Base-by-base conservation (phyloP, 2,329 filamentous ascomycete species). In the Xylariaceae sp. region DNA sequence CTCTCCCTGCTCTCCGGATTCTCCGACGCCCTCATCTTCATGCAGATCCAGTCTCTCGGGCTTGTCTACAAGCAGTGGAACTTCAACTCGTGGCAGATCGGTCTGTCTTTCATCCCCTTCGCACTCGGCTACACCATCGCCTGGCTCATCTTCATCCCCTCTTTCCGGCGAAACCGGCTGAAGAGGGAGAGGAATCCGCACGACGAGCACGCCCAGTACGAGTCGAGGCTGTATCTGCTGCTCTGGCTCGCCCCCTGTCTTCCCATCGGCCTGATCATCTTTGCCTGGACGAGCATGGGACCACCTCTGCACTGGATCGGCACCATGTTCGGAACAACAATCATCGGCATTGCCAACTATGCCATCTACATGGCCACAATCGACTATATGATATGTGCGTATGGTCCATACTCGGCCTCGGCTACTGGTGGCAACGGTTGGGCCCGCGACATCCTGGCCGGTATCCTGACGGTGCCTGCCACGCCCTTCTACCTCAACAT, bases 381-480 rank as follows among this genome's bases (percentile, higher is more conserved):
- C 46, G 78, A 82, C 52, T 82, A 82, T 55, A 79, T 81, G 71
- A 75, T 83, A 43, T 78, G 74, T 44, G 77, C 78, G 5, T 85
- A 84, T 50, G 79, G 78, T 0, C 73, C 73, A 0, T 83, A 81
- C 58, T 76, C 78, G 2, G 78, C 80, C 9, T 81, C 76, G 1
- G 80, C 80, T 0, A 82, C 78, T 0, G 80, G 79, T 32, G 79
- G 80, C 13, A 83, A 84, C 50, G 80, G 77, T 13, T 81, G 78
- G 62, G 70, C 78, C 23, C 69, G 80, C 49, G 79, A 83, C 48
- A 74, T 83, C 55, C 63, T 83, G 17, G 79, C 80, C 21, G 79
- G 80, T 60, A 66, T 82, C n/a, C 67, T 79, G 9, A 79, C 78
- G 2, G 63, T 82, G 21, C 78, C 76, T 21, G 74, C 78, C 0